Conservation (phyloP, 208 protist species). For the Acanthamoeba sp. region DNA sequence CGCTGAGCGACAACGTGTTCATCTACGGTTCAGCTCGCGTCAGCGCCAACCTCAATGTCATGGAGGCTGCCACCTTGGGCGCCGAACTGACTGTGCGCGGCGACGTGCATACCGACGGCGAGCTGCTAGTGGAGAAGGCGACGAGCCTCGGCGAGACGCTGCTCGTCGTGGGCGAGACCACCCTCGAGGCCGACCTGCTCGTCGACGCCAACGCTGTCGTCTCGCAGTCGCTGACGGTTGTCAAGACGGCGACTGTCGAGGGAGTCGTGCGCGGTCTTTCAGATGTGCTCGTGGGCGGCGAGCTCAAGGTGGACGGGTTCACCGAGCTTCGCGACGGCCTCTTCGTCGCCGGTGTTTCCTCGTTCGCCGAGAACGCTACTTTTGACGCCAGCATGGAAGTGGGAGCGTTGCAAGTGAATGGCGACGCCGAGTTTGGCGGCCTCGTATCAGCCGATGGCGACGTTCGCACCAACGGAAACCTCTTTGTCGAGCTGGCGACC, state of each 20-base stretch:
- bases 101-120: background rate
- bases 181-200: background rate
- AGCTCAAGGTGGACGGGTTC: slow-evolving; percentile 47
- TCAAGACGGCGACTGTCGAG: background rate
- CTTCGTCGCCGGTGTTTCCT: slow-evolving; percentile 1
- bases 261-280: background rate
- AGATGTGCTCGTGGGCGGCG: background rate
- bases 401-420: background rate
- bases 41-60: background rate
- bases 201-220: background rate
- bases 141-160: background rate
- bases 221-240: background rate
- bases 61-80: too few relatives aligned
- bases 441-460: background rate
- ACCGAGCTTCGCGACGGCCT: slow-evolving; percentile 46
- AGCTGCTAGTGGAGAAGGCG: background rate
- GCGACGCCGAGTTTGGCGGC: background rate
- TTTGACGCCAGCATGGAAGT: background rate
- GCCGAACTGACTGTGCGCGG: background rate
- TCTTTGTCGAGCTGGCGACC: too few relatives aligned
- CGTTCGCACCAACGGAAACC: background rate
- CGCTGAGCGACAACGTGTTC: slow-evolving; percentile 4
- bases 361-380: slow-evolving; percentile 3
- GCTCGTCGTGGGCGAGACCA: background rate
- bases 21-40: background rate